Base-by-base conservation (phyloP, 495 filamentous ascomycete genomes). In the Daldinia childiae region DNA sequence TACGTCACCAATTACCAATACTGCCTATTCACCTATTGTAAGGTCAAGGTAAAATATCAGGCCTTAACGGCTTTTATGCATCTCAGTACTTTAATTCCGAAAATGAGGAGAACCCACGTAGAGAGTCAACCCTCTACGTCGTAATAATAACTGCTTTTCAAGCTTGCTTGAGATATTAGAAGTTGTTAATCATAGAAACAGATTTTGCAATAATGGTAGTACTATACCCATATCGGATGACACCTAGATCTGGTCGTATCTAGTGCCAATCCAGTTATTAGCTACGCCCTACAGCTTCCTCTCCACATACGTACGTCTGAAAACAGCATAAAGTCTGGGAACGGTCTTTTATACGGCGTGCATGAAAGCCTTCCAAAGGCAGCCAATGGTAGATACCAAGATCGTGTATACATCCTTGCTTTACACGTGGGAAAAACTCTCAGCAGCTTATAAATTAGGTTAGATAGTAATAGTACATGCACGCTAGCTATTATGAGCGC, bases 1-100 rank as follows among this genome's bases (percentile, higher is more conserved):
- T 54, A 54, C 7, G 14, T 34, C 9, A n/a, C 7, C 26, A 64
- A 26, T 32, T 9, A 34, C 32, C 8, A 11, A 32, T 7, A 9
- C 0, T 30, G 8, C 6, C 6, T 30, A 30, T 6, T 8, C 29
- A 30, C 3, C 26, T 32, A 36, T 26, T 50, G 21, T 5, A 21
- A 21, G 45, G 19, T 38, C 5, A 1, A 17, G 32, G 14, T 54
- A 29, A 6, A 39, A 17, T n/a, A 41, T 29, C 6, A 41, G 17
- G 30, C 19, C 26, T 12, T 39, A 26, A 17, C 17, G 48, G 19
- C 11, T 39, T 63, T 54, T 63, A 63, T 39, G 17, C 45, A 63
- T 63, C 21, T 54, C 60, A 17, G 38, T 36, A 19, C 2, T 38
- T 39, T 54, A 62, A 52, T 38, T 54, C 60, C 60, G 60, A 15